phyloP scores from a whole-genome alignment of 148 eudicot species.

The Arctostaphylos glauca region DNA sequence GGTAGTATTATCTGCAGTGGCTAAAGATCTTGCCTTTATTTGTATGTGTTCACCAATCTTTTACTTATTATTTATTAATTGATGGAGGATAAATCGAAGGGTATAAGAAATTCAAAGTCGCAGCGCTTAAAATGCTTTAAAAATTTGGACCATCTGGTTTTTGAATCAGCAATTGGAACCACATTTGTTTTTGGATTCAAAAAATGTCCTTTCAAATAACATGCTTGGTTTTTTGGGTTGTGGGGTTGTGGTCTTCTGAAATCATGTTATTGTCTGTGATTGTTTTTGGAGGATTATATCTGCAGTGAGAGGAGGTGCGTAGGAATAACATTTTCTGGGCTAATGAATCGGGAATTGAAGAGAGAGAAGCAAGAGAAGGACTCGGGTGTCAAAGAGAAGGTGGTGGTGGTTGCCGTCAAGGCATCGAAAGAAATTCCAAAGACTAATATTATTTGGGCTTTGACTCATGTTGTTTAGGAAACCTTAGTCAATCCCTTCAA shows the following conservation, averaged over 20 bases:
- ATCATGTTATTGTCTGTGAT: background rate
- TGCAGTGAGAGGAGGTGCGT: conserved; percentile 5
- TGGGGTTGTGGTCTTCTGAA: conserved; percentile 8
- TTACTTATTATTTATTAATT: no score
- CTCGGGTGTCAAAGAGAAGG: conserved; percentile 54
- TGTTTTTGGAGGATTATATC: conserved; percentile 3
- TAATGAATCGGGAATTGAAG: conserved; percentile 43
- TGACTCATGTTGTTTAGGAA: conserved; percentile 97
- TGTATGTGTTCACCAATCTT: no score
- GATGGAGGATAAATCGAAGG: no score
- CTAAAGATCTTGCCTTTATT: no score
- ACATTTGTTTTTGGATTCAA: no score
- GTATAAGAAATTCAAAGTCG: background rate
- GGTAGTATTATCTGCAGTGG: no score
- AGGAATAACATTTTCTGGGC: background rate
- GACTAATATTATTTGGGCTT: conserved; percentile 84
- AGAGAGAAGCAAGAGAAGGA: conserved; percentile 45
- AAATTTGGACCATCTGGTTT: no score
- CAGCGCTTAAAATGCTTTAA: no score
- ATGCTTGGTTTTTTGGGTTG: conserved; percentile 7
- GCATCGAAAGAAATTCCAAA: conserved; percentile 90
- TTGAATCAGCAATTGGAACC: no score
- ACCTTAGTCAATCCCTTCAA: conserved; percentile 83
- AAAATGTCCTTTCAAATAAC: background rate
- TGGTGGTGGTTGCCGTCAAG: conserved; percentile 71